Evolutionary conservation across 2,329 filamentous ascomycete genomes (phyloP), one percentile per base, ranked within the genome.

Genomic region (Trichophyton verrucosum): DNA sequence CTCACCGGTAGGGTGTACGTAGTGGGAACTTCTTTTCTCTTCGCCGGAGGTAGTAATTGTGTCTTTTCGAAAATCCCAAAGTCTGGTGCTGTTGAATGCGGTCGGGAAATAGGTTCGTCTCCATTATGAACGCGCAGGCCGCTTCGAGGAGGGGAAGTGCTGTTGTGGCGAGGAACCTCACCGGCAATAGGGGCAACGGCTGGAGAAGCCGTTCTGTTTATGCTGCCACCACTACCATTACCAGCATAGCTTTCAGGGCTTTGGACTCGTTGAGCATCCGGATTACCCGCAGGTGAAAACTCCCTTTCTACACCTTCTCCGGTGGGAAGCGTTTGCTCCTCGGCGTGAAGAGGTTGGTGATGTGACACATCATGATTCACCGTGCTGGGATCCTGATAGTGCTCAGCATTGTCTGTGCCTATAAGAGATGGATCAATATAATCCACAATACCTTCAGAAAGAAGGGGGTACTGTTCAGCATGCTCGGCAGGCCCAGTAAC

Each of bases 391-490:
- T 44, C 33, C 60, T 62, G 62, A 27, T 60, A 62, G 33, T 64
- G 53, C 59, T 61, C 62, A 62, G 56, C 58, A 42, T 60, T 55
- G 57, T 63, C 58, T 61, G 53, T 20, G 56, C 56, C 60, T 59
- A 44, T 36, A 59, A 24, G 57, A 15, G 53, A 36, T 49, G 58
- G 60, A 58, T 60, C 58, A 30, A 59, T 22, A 33, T 42, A 60
- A 61, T 64, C 60, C 61, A 47, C 27, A 36, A 57, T 64, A 62
- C 60, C 61, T 61, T 62, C 62, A 57, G 44, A 49, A 22, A 60
- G 44, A 46, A 56, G 51, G 30, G 60, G 60, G 17, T 62, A 62
- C 56, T 64, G 58, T 55, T 62, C 62, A 58, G 59, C 60, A 51
- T 24, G 17, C 61, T 62, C 62, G 9, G 56, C 57, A 30, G 13